Base-by-base conservation (phyloP, 208 protist genomes). In the Crithidia fasciculata region DNA sequence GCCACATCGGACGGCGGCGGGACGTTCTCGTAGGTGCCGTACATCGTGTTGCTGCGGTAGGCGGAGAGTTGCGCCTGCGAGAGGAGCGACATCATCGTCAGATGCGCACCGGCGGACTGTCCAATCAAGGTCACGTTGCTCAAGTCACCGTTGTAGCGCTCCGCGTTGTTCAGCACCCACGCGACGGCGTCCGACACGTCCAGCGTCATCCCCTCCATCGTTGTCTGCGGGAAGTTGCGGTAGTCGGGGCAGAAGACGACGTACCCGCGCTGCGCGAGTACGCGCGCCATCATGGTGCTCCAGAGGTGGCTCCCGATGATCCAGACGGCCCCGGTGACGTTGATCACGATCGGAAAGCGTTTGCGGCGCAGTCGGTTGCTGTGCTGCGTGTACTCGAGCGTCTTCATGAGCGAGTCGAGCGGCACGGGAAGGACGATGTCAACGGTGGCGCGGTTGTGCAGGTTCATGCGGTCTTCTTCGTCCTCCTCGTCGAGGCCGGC, bases 191-290 rank as follows among this genome's bases (percentile, higher is more conserved):
- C 93, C 10, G 88, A 94, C 28, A 95, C 81, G 75, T 97, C 93
- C 37, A 92, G 79, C 73, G 87, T 88, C 93, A 97, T 97, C 52
- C 89, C 93, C 69, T 93, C 89, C 89, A 97, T 88, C 67, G 86
- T 87, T 44, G 88, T 94, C 82, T 96, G 91, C 41, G 93, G 93
- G 69, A 96, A 97, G 85, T 97, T 97, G 60, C 93, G 90, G 81
- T 97, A 97, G 87, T 97, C 93, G 9, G 93, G 93, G 78, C 88
- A 93, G 81, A 97, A 96, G 13, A 95, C 91, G 40, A 95, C 73
- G 81, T 94, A 95, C 44, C 93, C 93, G 49, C 90, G 82, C 43
- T 82, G 73, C 10, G 91, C 82, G 5, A 97, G 72, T 10, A 95
- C 66, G 4, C 89, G 86, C 15, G 89, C 90, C n/a, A 97, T 70